Percentiles rank a stretch among this genome's conserved stretches.
Conservation (phyloP, 139 green algal genomes). For the Mesostigma viride region DNA sequence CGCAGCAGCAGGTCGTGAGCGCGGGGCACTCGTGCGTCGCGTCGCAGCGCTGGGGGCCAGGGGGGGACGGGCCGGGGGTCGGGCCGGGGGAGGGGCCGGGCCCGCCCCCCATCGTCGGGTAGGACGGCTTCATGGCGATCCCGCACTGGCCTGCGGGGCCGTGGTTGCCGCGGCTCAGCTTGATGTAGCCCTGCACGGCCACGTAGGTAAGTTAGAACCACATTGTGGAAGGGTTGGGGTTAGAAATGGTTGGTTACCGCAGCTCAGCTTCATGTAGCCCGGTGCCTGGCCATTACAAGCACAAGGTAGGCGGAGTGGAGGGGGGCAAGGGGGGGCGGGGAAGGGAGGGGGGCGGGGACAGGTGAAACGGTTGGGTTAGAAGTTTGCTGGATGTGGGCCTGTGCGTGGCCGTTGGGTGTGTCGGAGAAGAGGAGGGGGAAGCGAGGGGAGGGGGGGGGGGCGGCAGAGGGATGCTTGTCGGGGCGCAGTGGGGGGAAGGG, state of each 20-base stretch:
- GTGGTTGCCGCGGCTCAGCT: constrained; percentile 34
- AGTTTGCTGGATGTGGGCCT: too few relatives aligned
- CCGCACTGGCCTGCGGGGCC: constrained; percentile 68
- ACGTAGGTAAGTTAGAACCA: background rate
- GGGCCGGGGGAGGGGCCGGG: constrained; percentile 49
- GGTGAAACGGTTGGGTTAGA: too few relatives aligned
- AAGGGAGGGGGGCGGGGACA: too few relatives aligned
- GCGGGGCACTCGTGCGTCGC: constrained; percentile 41
- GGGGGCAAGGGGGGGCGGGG: too few relatives aligned
- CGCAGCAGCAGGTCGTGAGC: constrained; percentile 77
- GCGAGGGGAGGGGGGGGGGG: too few relatives aligned
- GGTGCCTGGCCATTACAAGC: too few relatives aligned
- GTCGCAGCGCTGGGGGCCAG: constrained; percentile 60
- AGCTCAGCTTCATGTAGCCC: constrained; percentile 21
- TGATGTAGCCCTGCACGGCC: constrained; percentile 63
- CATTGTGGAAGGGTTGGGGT: background rate
- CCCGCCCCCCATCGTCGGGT: constrained; percentile 68
- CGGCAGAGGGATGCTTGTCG: too few relatives aligned
- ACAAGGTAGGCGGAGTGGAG: too few relatives aligned
- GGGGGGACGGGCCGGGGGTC: constrained; percentile 20
- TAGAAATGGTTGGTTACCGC: background rate
- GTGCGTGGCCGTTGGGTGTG: too few relatives aligned
- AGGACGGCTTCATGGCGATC: constrained; percentile 69
- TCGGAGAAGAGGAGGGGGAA: too few relatives aligned
- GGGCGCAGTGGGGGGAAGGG: too few relatives aligned